Percentiles rank a stretch among this genome's conserved stretches.
Conservation (phyloP, 768 basidiomycete genomes). For the Mycena floridula region DNA sequence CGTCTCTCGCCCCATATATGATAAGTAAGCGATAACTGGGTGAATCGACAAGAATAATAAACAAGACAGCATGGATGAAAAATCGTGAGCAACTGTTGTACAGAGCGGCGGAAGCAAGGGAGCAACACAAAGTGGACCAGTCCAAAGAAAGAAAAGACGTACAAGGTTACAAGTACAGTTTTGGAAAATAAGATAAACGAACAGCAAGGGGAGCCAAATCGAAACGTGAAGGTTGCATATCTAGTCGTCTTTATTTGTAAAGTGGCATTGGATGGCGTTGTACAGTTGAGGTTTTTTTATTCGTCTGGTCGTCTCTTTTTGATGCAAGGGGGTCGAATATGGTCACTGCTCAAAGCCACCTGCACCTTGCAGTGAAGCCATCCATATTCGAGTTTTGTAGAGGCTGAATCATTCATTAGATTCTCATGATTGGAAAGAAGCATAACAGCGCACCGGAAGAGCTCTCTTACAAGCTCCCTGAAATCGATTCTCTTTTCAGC, state of each 20-base stretch:
- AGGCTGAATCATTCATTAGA: conserved; percentile 43
- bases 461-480: conserved; percentile 90
- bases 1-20: not conserved
- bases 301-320: not conserved
- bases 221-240: not conserved
- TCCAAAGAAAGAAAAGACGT: not conserved
- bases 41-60: not conserved
- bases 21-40: conserved; percentile 7
- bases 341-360: conserved; percentile 12
- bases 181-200: not conserved
- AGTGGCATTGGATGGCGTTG: not conserved
- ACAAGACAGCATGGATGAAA: not conserved
- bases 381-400: conserved; percentile 96
- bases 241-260: not conserved
- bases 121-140: conserved; percentile 5
- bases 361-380: conserved; percentile 71
- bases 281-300: not conserved
- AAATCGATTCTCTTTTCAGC: conserved; percentile 96
- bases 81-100: not conserved
- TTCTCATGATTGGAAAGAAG: no score
- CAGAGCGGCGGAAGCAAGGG: not conserved
- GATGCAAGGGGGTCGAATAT: not conserved
- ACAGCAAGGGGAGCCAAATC: not conserved
- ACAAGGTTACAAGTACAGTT: not conserved
- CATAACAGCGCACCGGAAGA: conserved; percentile 67